A percentile compares a stretch with the other conserved stretches of the same genome.
These are phyloP conservation scores for Triangularia verruculosa DNA, from an alignment of 2,329 filamentous ascomycete genomes.

Conservation along the genomic window DNA sequence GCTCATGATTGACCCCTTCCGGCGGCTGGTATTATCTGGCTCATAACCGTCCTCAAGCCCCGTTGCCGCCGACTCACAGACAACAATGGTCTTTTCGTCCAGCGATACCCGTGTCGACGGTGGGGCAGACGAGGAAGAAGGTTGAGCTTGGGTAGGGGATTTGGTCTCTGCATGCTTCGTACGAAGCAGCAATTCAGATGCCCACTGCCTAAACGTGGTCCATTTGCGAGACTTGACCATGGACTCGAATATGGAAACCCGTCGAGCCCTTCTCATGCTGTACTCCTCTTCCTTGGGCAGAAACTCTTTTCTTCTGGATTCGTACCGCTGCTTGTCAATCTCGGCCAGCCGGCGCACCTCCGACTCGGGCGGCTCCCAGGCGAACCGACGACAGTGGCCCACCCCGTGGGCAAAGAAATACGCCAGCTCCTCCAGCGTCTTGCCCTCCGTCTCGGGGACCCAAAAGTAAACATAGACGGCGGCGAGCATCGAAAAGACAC, in stretches of 20 bases:
- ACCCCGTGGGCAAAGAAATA: slow-evolving; percentile 5
- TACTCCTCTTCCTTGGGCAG: not conserved
- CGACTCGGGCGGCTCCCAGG: slow-evolving; percentile 5
- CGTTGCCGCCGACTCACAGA: not conserved
- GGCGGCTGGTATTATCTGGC: not conserved
- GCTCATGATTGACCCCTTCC: not conserved
- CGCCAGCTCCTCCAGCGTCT: slow-evolving; percentile 13
- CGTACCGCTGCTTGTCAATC: not conserved
- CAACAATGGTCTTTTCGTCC: not conserved
- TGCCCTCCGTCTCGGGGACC: slow-evolving; percentile 12
- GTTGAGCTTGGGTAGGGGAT: not conserved
- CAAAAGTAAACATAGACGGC: slow-evolving; percentile 5
- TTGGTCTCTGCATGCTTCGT: not conserved
- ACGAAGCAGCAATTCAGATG: not conserved
- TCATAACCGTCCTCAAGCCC: not conserved
- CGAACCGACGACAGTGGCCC: not conserved
- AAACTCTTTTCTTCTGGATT: not conserved
- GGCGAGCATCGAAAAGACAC: not conserved
- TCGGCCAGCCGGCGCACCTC: not conserved
- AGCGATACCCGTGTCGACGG: not conserved
- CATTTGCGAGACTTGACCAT: not conserved
- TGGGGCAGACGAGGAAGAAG: not conserved
- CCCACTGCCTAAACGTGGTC: not conserved
- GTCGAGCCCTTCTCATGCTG: not conserved
- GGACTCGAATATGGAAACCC: not conserved